Percentiles rank a stretch among this genome's conserved stretches.
Conservation (phyloP, 225 moss, liverwort and hornwort genomes). For the Pseudoscleropodium purum region DNA sequence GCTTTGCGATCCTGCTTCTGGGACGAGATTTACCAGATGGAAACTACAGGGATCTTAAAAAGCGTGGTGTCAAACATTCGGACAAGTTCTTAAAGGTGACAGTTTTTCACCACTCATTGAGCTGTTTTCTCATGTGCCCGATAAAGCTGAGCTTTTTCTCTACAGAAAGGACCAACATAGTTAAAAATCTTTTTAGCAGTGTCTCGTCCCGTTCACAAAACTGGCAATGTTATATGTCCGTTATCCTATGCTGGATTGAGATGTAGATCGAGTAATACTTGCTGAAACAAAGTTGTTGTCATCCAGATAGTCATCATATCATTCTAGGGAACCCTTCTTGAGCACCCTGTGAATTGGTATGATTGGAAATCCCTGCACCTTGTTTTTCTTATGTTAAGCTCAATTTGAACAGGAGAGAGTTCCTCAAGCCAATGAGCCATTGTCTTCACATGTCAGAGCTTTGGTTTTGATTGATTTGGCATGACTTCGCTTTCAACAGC, state of each 20-base stretch:
- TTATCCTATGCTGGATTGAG: neutral
- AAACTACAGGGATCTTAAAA: conserved; percentile 37
- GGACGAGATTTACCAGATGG: conserved; percentile 78
- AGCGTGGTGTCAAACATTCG: conserved; percentile 33
- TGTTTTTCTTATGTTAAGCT: neutral
- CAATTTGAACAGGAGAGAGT: neutral
- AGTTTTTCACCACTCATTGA: neutral
- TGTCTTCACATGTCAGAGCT: neutral
- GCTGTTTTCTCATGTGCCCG: neutral
- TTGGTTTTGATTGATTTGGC: neutral
- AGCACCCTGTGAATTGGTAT: neutral
- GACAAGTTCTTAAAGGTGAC: conserved; percentile 49
- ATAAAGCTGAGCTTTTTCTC: neutral
- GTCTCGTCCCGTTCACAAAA: neutral
- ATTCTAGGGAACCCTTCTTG: neutral
- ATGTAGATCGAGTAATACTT: neutral
- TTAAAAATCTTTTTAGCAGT: neutral
- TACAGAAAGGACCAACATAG: neutral
- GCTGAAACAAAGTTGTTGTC: neutral
- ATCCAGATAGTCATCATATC: neutral
- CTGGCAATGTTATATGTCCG: neutral
- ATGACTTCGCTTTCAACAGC: neutral
- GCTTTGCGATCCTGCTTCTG: conserved; percentile 30
- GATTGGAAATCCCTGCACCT: neutral
- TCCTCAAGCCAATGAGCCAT: neutral